Conservation (phyloP, 2,329 filamentous ascomycete genomes). For the Colletotrichum orbiculare region DNA sequence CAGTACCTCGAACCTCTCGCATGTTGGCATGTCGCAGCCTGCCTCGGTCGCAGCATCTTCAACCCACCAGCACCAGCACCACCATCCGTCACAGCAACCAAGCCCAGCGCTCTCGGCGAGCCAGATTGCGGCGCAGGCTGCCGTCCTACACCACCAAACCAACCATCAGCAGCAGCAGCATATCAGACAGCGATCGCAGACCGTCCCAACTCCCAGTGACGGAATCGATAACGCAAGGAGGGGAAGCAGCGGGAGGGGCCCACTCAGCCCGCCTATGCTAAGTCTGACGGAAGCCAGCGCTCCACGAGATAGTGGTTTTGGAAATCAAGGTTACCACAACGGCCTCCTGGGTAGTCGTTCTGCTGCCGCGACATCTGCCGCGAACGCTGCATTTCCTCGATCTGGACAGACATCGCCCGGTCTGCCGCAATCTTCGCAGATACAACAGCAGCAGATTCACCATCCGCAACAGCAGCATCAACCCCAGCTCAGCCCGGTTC, state of each 20-base stretch:
- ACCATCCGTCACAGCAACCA: conserved; percentile 34
- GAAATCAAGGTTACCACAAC: conserved; percentile 66
- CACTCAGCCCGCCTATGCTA: conserved; percentile 70
- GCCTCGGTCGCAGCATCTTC: conserved; percentile 50
- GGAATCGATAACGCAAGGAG: conserved; percentile 48
- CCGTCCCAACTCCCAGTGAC: conserved; percentile 66
- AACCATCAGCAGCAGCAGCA: conserved; percentile 64
- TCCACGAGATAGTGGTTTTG: conserved; percentile 67
- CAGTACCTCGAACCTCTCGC: conserved; percentile 64
- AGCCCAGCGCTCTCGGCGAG: conserved; percentile 67
- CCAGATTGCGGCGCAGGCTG: conserved; percentile 83
- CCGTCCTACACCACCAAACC: conserved; percentile 72
- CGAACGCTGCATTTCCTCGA: conserved; percentile 78
- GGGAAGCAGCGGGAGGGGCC: conserved; percentile 57
- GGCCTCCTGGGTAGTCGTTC: conserved; percentile 70
- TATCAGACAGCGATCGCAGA: conserved; percentile 77
- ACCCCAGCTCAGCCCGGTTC: conserved; percentile 39
- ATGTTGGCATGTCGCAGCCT: conserved; percentile 58
- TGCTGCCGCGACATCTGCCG: conserved; percentile 75
- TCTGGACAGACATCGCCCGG: conserved; percentile 67
- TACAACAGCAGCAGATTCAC: conserved; percentile 44
- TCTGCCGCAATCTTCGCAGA: conserved; percentile 46
- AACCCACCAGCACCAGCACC: conserved; percentile 24
- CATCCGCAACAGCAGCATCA: conserved; percentile 48
- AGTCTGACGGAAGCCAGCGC: conserved; percentile 74